Conservation (phyloP, 1,284 basidiomycete genomes). For the Ustilago xerochloae region DNA sequence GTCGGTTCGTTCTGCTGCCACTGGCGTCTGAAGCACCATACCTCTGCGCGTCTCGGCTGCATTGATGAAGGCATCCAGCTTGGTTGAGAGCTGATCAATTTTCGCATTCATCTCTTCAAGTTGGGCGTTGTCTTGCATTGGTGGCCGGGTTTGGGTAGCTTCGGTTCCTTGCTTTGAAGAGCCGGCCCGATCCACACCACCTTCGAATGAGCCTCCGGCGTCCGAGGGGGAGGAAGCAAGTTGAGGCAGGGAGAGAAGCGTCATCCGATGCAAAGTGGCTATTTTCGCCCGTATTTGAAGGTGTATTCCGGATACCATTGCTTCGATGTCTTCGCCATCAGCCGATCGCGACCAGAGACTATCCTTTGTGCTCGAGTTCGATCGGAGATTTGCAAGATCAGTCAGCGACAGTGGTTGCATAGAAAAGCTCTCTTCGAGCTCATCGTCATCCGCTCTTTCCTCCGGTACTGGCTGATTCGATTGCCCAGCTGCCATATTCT, state of each 20-base stretch:
- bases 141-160: too few relatives aligned
- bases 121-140: too few relatives aligned
- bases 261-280: slow-evolving; percentile 21
- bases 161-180: too few relatives aligned
- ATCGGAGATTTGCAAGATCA: not conserved
- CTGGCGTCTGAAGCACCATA: not conserved
- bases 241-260: slow-evolving; percentile 4
- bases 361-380: not conserved
- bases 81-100: slow-evolving; percentile 9
- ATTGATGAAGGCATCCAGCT: slow-evolving; percentile 12
- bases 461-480: too few relatives aligned
- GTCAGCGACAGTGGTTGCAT: not conserved
- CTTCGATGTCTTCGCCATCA: not conserved
- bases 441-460: not conserved
- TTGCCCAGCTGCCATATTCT: too few relatives aligned
- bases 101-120: slow-evolving; percentile 15
- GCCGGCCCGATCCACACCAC: too few relatives aligned
- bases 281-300: slow-evolving; percentile 7
- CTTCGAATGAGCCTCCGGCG: too few relatives aligned
- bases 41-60: not conserved
- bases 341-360: not conserved
- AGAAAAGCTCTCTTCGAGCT: not conserved
- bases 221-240: too few relatives aligned
- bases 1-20: not conserved
- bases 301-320: not conserved